These are phyloP conservation scores for Houttuynia cordata DNA, from an alignment of 164 flowering plant species.

Conservation along the genomic window DNA sequence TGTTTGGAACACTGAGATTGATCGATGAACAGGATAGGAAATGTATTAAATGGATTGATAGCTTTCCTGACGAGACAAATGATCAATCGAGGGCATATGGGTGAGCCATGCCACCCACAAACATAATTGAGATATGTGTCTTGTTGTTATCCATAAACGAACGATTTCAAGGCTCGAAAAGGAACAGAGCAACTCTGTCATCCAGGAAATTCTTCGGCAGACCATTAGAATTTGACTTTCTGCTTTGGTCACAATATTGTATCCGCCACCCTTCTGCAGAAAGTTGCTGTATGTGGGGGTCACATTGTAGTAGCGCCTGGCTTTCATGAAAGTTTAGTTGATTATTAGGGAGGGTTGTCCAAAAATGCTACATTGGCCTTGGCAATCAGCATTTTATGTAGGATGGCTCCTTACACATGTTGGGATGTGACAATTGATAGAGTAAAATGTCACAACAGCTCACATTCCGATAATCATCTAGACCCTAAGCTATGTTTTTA, in stretches of 20 bases:
- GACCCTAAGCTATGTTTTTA: neutral
- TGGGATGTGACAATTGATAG: neutral
- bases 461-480: neutral
- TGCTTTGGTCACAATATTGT: no score
- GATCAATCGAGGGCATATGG: no score
- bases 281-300: no score
- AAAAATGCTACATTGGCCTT: no score
- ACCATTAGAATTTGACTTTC: no score
- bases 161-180: neutral
- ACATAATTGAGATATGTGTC: neutral
- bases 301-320: no score
- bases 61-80: neutral
- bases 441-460: neutral
- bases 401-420: no score
- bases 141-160: neutral
- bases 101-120: neutral
- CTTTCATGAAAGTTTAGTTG: no score
- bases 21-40: neutral
- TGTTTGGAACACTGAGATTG: constrained; percentile 1
- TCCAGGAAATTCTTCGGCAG: no score
- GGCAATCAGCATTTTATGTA: no score
- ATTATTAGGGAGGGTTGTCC: no score
- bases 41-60: neutral
- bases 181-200: neutral
- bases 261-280: no score